Percentiles rank a stretch among this genome's conserved stretches.
Evolutionary conservation across 1,139 yeast species (phyloP).

Genomic region (Magnusiomyces clavatus): DNA sequence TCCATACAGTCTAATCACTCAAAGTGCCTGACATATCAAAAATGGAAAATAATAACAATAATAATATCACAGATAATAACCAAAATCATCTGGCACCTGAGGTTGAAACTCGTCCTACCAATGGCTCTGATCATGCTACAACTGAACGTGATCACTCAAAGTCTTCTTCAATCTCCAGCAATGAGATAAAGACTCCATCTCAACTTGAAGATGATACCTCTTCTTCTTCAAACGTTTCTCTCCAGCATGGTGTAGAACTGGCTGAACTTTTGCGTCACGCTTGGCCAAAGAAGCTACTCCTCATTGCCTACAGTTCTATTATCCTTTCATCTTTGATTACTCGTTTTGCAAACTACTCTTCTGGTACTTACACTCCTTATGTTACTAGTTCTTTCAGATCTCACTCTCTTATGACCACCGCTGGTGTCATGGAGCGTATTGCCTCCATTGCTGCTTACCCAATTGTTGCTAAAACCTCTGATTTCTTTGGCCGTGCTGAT

Average conservation of each 20-base stretch:
- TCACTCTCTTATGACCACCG: slow-evolving; percentile 36
- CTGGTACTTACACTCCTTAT: slow-evolving; percentile 33
- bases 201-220: neutral
- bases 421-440: slow-evolving; percentile 36
- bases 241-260: slow-evolving; percentile 12
- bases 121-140: no score
- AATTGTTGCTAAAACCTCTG: slow-evolving; percentile 36
- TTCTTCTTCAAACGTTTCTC: slow-evolving; percentile 6
- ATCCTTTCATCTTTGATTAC: slow-evolving; percentile 36
- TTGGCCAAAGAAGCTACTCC: slow-evolving; percentile 22
- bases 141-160: no score
- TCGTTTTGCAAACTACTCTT: slow-evolving; percentile 36
- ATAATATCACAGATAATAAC: no score
- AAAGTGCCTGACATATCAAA: no score
- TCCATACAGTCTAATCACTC: no score
- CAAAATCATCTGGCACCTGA: no score
- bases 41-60: no score
- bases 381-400: slow-evolving; percentile 36
- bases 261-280: slow-evolving; percentile 13
- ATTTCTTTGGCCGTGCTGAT: slow-evolving; percentile 37
- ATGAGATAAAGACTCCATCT: no score
- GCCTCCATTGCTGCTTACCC: slow-evolving; percentile 37
- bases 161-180: no score
- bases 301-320: slow-evolving; percentile 27
- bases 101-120: no score